These are phyloP conservation scores for Closterium sp. DNA, from an alignment of 139 green algal genomes.

Conservation along the genomic window DNA sequence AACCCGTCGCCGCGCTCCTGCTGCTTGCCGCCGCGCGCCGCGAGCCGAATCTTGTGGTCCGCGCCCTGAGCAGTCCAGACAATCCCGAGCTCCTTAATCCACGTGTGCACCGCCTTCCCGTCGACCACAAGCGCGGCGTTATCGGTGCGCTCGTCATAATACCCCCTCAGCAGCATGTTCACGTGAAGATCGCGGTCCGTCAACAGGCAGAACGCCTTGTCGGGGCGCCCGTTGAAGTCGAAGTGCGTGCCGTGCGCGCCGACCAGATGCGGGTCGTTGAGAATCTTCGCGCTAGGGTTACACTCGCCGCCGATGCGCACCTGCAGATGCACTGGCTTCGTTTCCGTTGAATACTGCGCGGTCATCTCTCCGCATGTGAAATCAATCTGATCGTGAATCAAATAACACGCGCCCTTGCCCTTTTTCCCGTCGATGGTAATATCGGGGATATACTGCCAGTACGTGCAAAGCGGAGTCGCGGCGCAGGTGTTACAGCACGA, in stretches of 20 bases:
- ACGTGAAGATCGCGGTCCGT: too few relatives aligned
- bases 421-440: too few relatives aligned
- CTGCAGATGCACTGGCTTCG: neutral
- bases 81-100: slow-evolving; percentile 5
- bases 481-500: too few relatives aligned
- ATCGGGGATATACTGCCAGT: too few relatives aligned
- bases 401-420: too few relatives aligned
- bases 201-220: too few relatives aligned
- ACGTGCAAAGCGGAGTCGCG: too few relatives aligned
- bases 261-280: neutral
- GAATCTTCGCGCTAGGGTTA: too few relatives aligned
- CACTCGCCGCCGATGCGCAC: neutral
- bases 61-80: neutral
- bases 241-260: neutral
- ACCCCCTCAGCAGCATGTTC: neutral
- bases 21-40: slow-evolving; percentile 11
- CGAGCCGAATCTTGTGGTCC: neutral
- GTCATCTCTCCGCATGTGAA: too few relatives aligned
- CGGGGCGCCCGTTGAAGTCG: too few relatives aligned
- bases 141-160: neutral
- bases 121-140: neutral
- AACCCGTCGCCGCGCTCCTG: slow-evolving; percentile 13
- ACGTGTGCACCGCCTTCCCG: neutral
- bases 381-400: too few relatives aligned
- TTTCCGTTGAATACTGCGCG: too few relatives aligned